Evolutionary conservation across 2,329 filamentous ascomycete genomes (phyloP).

Genomic region (Fusarium luffae): DNA sequence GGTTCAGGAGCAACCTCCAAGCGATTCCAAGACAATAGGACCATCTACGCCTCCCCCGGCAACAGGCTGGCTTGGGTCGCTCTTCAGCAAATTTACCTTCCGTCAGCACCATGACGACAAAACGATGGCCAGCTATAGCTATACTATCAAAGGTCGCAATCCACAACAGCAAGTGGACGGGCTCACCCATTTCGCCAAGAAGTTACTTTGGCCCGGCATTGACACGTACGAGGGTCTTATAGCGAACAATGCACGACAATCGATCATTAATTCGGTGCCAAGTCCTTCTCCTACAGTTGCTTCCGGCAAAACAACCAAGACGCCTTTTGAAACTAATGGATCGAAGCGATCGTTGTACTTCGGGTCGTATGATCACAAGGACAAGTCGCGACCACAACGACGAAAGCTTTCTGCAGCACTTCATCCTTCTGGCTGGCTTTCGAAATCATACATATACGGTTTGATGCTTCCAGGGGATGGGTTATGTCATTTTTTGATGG

Average conservation of each 20-base stretch:
- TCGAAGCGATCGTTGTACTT: slow-evolving; percentile 60
- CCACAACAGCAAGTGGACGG: slow-evolving; percentile 69
- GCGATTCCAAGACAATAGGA: slow-evolving; percentile 8
- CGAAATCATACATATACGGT: slow-evolving; percentile 74
- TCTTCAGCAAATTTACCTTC: slow-evolving; percentile 66
- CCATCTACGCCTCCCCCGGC: slow-evolving; percentile 26
- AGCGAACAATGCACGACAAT: slow-evolving; percentile 59
- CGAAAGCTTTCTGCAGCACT: slow-evolving; percentile 68
- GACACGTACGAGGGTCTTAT: slow-evolving; percentile 63
- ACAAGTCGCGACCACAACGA: slow-evolving; percentile 56
- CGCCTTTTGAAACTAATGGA: slow-evolving; percentile 51
- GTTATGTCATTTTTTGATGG: slow-evolving; percentile 72
- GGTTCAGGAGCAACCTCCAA: slow-evolving; percentile 46
- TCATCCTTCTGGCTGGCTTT: slow-evolving; percentile 72
- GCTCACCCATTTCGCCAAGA: slow-evolving; percentile 71
- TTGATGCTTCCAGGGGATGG: slow-evolving; percentile 73
- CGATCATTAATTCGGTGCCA: slow-evolving; percentile 46
- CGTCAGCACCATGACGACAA: slow-evolving; percentile 54
- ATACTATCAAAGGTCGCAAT: slow-evolving; percentile 66
- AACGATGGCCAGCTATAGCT: slow-evolving; percentile 52
- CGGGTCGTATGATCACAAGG: slow-evolving; percentile 52
- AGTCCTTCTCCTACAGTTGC: slow-evolving; percentile 47
- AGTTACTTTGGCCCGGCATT: slow-evolving; percentile 71
- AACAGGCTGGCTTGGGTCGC: slow-evolving; percentile 64
- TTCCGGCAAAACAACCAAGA: slow-evolving; percentile 40